phyloP scores from a whole-genome alignment of 2,329 filamentous ascomycete species.

The Pyrenochaeta sp. region DNA sequence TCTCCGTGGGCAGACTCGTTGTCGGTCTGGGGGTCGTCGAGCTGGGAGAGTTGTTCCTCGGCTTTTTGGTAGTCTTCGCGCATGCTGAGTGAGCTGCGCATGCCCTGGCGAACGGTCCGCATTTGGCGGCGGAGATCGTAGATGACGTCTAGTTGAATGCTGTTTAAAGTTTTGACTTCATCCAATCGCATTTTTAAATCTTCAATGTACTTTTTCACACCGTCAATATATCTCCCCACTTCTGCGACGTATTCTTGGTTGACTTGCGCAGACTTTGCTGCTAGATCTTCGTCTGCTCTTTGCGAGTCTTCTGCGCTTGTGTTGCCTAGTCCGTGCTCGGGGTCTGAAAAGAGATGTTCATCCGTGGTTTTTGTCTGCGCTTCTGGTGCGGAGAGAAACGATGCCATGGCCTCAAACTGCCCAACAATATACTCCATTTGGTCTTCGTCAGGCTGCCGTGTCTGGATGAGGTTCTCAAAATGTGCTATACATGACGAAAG shows the following conservation, averaged over 20 bases:
- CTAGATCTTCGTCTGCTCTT: constrained; percentile 2
- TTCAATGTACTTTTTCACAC: constrained; percentile 33
- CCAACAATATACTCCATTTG: constrained; percentile 46
- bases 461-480: constrained; percentile 41
- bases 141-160: constrained; percentile 44
- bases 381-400: constrained; percentile 38
- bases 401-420: constrained; percentile 44
- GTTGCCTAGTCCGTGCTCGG: constrained; percentile 10
- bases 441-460: constrained; percentile 39
- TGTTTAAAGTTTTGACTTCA: constrained; percentile 44
- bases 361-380: constrained; percentile 28
- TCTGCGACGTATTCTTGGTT: constrained; percentile 32
- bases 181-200: constrained; percentile 42
- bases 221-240: constrained; percentile 37
- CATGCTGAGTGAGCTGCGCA: constrained; percentile 15
- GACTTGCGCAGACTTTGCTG: constrained; percentile 4
- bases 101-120: constrained; percentile 19
- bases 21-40: not conserved
- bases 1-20: not conserved
- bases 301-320: constrained; percentile 3
- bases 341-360: constrained; percentile 29
- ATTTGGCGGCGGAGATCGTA: constrained; percentile 36
- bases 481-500: constrained; percentile 43
- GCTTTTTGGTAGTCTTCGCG: constrained; percentile 2
- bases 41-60: constrained; percentile 2